Base-by-base conservation (phyloP, 306 rosid species). In the Rosa lucieae region DNA sequence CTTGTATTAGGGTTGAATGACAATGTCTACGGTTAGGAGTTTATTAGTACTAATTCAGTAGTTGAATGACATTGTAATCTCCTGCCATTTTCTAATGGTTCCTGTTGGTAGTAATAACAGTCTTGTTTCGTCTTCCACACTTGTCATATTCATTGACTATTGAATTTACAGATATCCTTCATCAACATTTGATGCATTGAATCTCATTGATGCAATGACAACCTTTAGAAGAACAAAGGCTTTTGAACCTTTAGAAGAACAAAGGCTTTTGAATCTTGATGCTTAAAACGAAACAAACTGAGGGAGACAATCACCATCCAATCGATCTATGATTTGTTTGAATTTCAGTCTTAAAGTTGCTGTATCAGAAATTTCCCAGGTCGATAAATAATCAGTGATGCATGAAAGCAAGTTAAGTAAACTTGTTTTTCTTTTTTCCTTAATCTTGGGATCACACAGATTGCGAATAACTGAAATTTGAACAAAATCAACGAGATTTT, bases 41-140 rank as follows among this genome's bases (percentile, higher is more conserved):
- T 13, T 66, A 66, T 37, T 66, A 67, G 71, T 39, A 63, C 47
- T 66, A 40, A 66, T 71, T 71, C 75, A 71, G 48, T 73, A 52
- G 65, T 49, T 52, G 48, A 73, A 52, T 73, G 65, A 52, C 77
- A 51, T 35, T 73, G 48, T 52, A 73, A 21, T 52, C 65, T 52
- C 61, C 48, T 18, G 17, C 47, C 77, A 32, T 51, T 73, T 73
- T 73, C 77, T 73, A 52, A 20, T 73, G 77, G 65, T 73, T 52
- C 44, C 48, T 52, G 44, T 73, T 35, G 26, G 26, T 23, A 10
- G 55, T 53, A 17, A 52, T 52, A 49, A 63, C 18, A 63, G 13
- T 32, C 69, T 32, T 5, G 4, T 63, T 32, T 63, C 11, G 7
- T 63, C 10, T 32, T 29, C 67, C 67, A 10, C 18, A 26, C 39